These are phyloP conservation scores for Samsoniella hepiali DNA, from an alignment of 2,329 filamentous ascomycete species.

Conservation along the genomic window DNA sequence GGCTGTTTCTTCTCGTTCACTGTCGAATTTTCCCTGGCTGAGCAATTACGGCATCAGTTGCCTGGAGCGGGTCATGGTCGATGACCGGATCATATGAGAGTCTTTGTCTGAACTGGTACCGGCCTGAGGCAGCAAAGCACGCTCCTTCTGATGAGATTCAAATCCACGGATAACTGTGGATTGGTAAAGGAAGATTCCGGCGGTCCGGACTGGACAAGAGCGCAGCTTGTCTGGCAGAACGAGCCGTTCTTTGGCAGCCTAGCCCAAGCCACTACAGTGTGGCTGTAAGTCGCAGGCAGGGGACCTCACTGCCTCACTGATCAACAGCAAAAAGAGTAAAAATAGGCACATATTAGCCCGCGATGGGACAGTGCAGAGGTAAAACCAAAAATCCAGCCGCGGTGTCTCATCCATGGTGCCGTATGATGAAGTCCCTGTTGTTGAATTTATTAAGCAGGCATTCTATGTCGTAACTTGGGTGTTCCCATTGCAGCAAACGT, in stretches of 20 bases:
- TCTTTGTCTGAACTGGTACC: background rate
- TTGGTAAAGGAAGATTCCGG: background rate
- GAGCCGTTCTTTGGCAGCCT: background rate
- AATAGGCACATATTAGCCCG: background rate
- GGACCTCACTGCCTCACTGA: background rate
- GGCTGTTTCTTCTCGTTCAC: no score
- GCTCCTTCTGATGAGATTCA: background rate
- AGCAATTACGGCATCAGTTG: background rate
- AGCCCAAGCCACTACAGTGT: background rate
- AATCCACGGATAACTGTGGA: background rate
- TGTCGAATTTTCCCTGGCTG: background rate
- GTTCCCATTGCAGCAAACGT: no score
- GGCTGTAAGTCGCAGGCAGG: background rate
- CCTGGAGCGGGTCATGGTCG: background rate
- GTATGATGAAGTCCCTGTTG: no score
- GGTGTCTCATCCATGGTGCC: no score
- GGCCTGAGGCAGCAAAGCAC: background rate
- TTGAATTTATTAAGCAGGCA: no score
- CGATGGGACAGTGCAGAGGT: no score
- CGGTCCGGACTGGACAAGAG: constrained; percentile 1
- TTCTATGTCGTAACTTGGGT: no score
- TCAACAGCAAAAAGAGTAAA: background rate
- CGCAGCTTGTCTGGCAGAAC: background rate
- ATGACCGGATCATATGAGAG: background rate
- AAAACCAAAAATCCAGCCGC: no score